phyloP scores from a whole-genome alignment of 805 yeast species.

The Wickerhamomyces mucosus region DNA sequence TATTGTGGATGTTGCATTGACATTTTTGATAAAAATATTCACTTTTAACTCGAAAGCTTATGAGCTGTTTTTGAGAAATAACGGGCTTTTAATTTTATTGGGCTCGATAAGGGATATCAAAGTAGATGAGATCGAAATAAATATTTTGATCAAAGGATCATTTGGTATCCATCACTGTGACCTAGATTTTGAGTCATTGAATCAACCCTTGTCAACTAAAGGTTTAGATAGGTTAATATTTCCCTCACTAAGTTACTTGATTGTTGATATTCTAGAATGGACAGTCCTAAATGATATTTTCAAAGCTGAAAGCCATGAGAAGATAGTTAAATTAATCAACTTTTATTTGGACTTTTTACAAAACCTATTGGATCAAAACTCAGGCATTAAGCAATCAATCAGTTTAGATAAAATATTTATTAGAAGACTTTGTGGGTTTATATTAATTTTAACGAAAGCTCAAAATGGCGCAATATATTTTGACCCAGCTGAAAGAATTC shows the following conservation, averaged over 20 bases:
- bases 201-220: constrained; percentile 3
- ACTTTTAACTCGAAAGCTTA: constrained; percentile 37
- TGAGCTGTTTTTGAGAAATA: constrained; percentile 38
- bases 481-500: constrained; percentile 22
- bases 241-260: constrained; percentile 35
- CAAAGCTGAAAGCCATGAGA: constrained; percentile 25
- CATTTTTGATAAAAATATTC: constrained; percentile 42
- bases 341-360: constrained; percentile 17
- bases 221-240: constrained; percentile 17
- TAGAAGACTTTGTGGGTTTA: constrained; percentile 19
- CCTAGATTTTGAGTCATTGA: constrained; percentile 11
- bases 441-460: constrained; percentile 22
- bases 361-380: constrained; percentile 20
- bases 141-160: constrained; percentile 33
- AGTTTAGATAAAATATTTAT: constrained; percentile 19
- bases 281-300: constrained; percentile 25
- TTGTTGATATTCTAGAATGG: constrained; percentile 28
- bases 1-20: constrained; percentile 23
- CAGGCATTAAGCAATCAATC: constrained; percentile 20
- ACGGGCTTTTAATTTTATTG: constrained; percentile 41
- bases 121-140: constrained; percentile 22
- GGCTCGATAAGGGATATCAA: constrained; percentile 36
- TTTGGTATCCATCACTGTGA: constrained; percentile 32
- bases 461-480: constrained; percentile 23
- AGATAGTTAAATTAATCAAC: constrained; percentile 21